Conservation (phyloP, 2,329 filamentous ascomycete species). For the Ceratocystis papillata region DNA sequence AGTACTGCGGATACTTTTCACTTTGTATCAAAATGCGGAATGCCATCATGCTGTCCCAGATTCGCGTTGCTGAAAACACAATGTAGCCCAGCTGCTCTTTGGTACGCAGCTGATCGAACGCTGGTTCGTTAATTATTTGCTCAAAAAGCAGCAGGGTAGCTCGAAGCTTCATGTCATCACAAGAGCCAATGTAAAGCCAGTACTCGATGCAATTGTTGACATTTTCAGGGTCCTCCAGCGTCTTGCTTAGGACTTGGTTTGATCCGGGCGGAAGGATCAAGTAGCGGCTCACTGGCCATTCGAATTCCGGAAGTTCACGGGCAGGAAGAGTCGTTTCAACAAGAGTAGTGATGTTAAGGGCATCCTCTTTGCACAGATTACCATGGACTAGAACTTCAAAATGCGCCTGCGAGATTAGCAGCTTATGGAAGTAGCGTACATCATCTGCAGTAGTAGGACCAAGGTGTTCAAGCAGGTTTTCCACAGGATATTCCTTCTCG, state of each 20-base stretch:
- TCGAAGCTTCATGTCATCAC: conserved; percentile 56
- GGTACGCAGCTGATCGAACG: conserved; percentile 87
- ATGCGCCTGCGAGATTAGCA: conserved; percentile 71
- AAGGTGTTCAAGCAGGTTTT: conserved; percentile 69
- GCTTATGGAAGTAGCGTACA: conserved; percentile 65
- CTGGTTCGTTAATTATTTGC: conserved; percentile 85
- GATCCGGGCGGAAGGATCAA: conserved; percentile 66
- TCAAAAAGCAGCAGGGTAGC: conserved; percentile 72
- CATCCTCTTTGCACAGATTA: conserved; percentile 90
- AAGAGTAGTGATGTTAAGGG: conserved; percentile 70
- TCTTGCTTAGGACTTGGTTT: conserved; percentile 74
- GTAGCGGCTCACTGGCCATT: conserved; percentile 70
- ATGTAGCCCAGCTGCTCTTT: conserved; percentile 98
- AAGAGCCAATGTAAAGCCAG: conserved; percentile 58
- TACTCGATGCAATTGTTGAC: conserved; percentile 81
- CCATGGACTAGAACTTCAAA: conserved; percentile 84
- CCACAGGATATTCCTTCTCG: conserved; percentile 66
- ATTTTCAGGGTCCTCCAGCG: conserved; percentile 74
- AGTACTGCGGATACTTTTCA: conserved; percentile 70
- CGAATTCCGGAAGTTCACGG: conserved; percentile 58
- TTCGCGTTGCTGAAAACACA: conserved; percentile 70
- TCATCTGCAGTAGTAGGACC: conserved; percentile 62
- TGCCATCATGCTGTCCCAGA: conserved; percentile 65
- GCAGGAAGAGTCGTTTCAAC: conserved; percentile 69
- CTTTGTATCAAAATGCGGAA: conserved; percentile 90